Base-by-base conservation (phyloP, 805 yeast genomes). In the Sugiyamaella floridensis region DNA sequence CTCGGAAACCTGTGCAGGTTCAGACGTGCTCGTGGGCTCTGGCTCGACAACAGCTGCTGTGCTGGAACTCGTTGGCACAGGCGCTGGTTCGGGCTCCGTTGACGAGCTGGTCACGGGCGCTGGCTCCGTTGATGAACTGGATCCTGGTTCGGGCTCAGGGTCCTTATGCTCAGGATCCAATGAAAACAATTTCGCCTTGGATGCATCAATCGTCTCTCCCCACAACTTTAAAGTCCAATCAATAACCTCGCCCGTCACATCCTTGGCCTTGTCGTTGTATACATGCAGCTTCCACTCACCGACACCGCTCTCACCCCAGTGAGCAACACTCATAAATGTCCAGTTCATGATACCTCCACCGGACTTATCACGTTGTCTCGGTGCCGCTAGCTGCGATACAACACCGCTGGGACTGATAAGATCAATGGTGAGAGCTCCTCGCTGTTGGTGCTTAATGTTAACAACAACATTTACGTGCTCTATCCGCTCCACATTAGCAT, bases 271-370 rank as follows among this genome's bases (percentile, higher is more conserved):
- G 16, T 65, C 68, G 40, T 70, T 68, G 42, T 45, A 48, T 1
- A 90, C 90, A 58, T 76, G 80, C 16, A 93, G 61, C 40, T 69
- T 80, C 99, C 99, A 93, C 4, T 77, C 80, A 10, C 99, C 99
- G 22, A 69, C 68, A 2, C 90, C 92, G 1, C 64, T 47, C 60
- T 85, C 90, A 41, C 97, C 97, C 97, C 98, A 93, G 67, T 93
- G 98, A 1, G 96, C 97, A n/a, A 93, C 98, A 10, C 92, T 79
- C 88, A 90, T 88, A 64, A 93, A 93, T 1, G 87, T 86, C 99
- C 99, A 93, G 59, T 85, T 75, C 4, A 65, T 60, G 58, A 88
- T 85, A 0, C 96, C 96, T 0, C 65, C 72, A 1, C 60, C 56
- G 5, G 81, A 74, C 8, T 53, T 58, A 67, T 93, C 99, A 16